Conservation (phyloP, 768 basidiomycete genomes). For the Russula griseocarnosa region DNA sequence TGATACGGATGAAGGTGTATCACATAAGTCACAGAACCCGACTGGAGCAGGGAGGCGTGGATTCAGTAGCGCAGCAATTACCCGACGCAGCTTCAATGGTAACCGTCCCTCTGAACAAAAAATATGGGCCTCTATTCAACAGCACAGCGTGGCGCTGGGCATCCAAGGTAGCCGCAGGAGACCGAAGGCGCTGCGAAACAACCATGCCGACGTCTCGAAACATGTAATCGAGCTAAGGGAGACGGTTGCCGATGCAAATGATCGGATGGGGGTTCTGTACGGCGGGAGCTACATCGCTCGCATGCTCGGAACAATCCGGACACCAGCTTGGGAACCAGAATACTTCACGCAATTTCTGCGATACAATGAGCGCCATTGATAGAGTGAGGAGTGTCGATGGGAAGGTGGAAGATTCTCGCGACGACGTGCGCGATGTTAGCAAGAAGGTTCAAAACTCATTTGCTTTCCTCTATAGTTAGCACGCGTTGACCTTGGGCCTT, state of each 20-base stretch:
- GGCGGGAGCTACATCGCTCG: too few relatives aligned
- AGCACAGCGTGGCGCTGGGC: slow-evolving; percentile 9
- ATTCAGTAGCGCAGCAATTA: not conserved
- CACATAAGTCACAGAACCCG: too few relatives aligned
- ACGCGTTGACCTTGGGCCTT: too few relatives aligned
- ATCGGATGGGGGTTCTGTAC: not conserved
- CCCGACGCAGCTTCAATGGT: slow-evolving; percentile 1
- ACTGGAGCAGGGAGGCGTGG: not conserved
- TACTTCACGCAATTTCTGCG: too few relatives aligned
- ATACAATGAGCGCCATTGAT: too few relatives aligned
- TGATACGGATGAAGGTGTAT: slow-evolving; percentile 14
- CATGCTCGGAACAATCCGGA: too few relatives aligned
- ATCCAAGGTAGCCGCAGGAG: slow-evolving; percentile 2
- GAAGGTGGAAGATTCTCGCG: too few relatives aligned
- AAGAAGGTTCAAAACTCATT: too few relatives aligned
- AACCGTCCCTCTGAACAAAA: slow-evolving; percentile 16
- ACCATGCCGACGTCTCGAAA: not conserved
- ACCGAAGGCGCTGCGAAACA: slow-evolving; percentile 15
- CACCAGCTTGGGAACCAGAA: too few relatives aligned
- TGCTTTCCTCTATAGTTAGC: too few relatives aligned
- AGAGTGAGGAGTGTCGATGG: too few relatives aligned
- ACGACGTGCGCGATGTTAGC: too few relatives aligned
- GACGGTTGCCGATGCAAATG: not conserved
- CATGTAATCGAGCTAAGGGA: slow-evolving; percentile 11
- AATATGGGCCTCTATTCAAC: slow-evolving; percentile 22